Percentiles rank a stretch among this genome's conserved stretches.
Evolutionary conservation across 495 filamentous ascomycete genomes (phyloP).

Genomic region (Elaphomyces granulatus): DNA sequence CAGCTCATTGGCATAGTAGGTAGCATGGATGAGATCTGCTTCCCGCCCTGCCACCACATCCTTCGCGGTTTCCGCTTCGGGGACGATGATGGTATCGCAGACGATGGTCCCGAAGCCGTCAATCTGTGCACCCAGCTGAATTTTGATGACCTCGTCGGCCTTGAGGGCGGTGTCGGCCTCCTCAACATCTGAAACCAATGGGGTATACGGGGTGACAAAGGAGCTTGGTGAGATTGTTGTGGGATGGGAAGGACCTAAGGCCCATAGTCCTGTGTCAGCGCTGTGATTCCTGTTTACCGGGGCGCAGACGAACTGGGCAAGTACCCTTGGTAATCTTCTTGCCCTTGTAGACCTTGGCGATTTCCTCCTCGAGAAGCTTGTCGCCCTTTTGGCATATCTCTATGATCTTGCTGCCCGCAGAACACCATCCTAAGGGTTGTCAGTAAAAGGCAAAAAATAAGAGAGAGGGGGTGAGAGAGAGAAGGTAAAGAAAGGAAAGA

Average conservation of each 20-base stretch:
- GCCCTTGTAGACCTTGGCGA: constrained; percentile 91
- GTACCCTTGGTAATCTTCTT: constrained; percentile 89
- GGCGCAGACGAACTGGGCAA: neutral
- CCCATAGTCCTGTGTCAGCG: no score
- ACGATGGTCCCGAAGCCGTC: constrained; percentile 95
- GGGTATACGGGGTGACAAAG: constrained; percentile 94
- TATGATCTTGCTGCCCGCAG: constrained; percentile 80
- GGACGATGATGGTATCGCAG: constrained; percentile 76
- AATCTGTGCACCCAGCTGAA: constrained; percentile 95
- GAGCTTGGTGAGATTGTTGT: constrained; percentile 90
- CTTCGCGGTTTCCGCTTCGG: constrained; percentile 38
- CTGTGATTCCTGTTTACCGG: no score
- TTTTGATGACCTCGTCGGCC: constrained; percentile 76
- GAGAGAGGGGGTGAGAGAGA: no score
- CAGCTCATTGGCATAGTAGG: constrained; percentile 90
- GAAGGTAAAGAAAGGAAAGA: no score
- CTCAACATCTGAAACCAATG: constrained; percentile 66
- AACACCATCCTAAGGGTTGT: constrained; percentile 54
- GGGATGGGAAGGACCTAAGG: constrained; percentile 74
- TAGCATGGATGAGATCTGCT: constrained; percentile 81
- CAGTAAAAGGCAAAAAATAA: constrained; percentile 18
- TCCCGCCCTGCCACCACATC: constrained; percentile 52
- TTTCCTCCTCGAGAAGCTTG: constrained; percentile 83
- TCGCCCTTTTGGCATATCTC: constrained; percentile 91
- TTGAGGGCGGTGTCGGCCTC: constrained; percentile 70